Evolutionary conservation across 2,329 filamentous ascomycete species (phyloP).

Genomic region (Botrytis galanthina): DNA sequence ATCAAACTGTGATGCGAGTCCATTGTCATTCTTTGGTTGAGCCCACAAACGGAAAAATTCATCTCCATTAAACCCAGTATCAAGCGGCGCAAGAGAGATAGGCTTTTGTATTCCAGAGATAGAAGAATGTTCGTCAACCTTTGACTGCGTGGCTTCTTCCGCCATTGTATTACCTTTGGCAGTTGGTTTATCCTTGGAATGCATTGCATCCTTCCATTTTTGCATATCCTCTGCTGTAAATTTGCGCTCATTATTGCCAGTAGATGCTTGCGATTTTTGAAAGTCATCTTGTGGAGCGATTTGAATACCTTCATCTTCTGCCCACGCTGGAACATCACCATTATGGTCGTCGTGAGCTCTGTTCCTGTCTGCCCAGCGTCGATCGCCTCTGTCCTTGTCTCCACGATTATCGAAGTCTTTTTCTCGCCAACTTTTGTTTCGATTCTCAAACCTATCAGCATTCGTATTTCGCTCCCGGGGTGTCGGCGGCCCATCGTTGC

Average conservation of each 20-base stretch:
- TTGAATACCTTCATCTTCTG: constrained; percentile 69
- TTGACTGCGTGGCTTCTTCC: constrained; percentile 41
- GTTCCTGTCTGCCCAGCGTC: constrained; percentile 47
- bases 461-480: constrained; percentile 38
- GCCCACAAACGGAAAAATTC: constrained; percentile 68
- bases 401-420: constrained; percentile 41
- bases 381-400: constrained; percentile 32
- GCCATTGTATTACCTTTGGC: constrained; percentile 31
- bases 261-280: constrained; percentile 88
- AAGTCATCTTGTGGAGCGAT: constrained; percentile 86
- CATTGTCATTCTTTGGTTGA: constrained; percentile 49
- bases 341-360: constrained; percentile 46
- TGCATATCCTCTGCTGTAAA: constrained; percentile 91
- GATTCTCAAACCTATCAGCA: constrained; percentile 37
- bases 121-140: constrained; percentile 40
- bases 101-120: constrained; percentile 46
- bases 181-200: constrained; percentile 34
- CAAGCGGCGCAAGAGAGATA: constrained; percentile 54
- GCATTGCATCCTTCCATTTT: constrained; percentile 88
- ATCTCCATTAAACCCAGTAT: constrained; percentile 61
- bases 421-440: constrained; percentile 42
- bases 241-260: constrained; percentile 4
- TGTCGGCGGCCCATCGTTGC: constrained; percentile 36
- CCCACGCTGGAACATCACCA: constrained; percentile 67
- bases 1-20: constrained; percentile 40